These are phyloP conservation scores for Pseudovirgaria hyperparasitica DNA, from an alignment of 2,329 filamentous ascomycete species.

Conservation along the genomic window DNA sequence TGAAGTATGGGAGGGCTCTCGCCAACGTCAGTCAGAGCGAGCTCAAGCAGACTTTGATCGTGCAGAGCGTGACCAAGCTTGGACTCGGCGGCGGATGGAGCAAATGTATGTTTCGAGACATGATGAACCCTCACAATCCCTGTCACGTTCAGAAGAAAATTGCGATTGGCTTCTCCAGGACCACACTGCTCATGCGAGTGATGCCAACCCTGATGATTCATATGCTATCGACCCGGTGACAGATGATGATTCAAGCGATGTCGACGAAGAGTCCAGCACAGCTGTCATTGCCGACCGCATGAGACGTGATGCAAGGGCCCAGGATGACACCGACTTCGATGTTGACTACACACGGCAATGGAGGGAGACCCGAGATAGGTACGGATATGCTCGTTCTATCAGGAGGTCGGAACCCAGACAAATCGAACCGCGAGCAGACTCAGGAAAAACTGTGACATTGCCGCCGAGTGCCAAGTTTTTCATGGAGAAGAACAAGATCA, in stretches of 20 bases:
- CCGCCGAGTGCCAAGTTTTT: constrained; percentile 69
- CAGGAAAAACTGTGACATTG: constrained; percentile 23
- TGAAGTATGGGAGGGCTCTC: constrained; percentile 18
- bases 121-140: no score
- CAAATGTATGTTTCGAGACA: no score
- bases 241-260: constrained; percentile 12
- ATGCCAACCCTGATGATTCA: constrained; percentile 17
- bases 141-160: no score
- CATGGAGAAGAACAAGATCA: constrained; percentile 75
- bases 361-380: background rate
- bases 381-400: constrained; percentile 10
- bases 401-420: constrained; percentile 20
- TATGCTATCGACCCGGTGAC: constrained; percentile 1
- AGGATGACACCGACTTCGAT: constrained; percentile 23
- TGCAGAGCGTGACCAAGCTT: constrained; percentile 12
- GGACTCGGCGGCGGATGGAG: no score
- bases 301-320: constrained; percentile 24
- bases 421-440: constrained; percentile 15
- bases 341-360: constrained; percentile 13
- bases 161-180: no score
- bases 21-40: constrained; percentile 12
- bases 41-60: constrained; percentile 16
- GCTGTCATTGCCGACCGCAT: constrained; percentile 27
- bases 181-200: constrained; percentile 12
- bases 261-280: constrained; percentile 24